Evolutionary conservation across 106 monocot genomes (phyloP).

Genomic region (Platanthera guangdongensis): DNA sequence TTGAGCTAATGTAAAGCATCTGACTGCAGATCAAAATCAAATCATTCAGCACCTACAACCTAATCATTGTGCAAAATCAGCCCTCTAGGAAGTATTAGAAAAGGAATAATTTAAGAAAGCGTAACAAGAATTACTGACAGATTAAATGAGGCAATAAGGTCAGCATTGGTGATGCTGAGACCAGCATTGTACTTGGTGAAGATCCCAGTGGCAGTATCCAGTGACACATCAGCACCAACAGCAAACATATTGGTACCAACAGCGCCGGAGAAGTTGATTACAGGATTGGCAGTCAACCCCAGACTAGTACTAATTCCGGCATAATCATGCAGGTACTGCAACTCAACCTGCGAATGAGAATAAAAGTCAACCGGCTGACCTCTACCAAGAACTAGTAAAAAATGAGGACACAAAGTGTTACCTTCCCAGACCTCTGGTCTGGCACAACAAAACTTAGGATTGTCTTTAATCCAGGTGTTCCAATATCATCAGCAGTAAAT

Average conservation of each 20-base stretch:
- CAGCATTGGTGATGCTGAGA: slow-evolving; percentile 42
- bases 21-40: no score
- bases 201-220: slow-evolving; percentile 74
- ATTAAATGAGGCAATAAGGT: slow-evolving; percentile 51
- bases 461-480: slow-evolving; percentile 52
- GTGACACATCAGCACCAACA: slow-evolving; percentile 63
- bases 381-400: neutral
- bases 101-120: neutral
- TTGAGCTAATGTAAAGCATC: no score
- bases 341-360: slow-evolving; percentile 32
- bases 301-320: slow-evolving; percentile 53
- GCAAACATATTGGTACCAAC: slow-evolving; percentile 33
- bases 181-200: slow-evolving; percentile 78
- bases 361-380: neutral
- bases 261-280: slow-evolving; percentile 44
- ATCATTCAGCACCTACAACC: neutral
- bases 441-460: slow-evolving; percentile 75
- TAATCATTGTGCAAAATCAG: neutral
- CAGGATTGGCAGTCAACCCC: slow-evolving; percentile 55
- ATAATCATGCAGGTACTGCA: slow-evolving; percentile 70
- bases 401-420: slow-evolving; percentile 5
- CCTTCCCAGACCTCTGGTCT: slow-evolving; percentile 91
- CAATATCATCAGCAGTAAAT: slow-evolving; percentile 51
- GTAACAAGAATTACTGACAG: slow-evolving; percentile 31
- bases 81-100: neutral